Conservation (phyloP, 345 rosid species). For the Passiflora organensis region DNA sequence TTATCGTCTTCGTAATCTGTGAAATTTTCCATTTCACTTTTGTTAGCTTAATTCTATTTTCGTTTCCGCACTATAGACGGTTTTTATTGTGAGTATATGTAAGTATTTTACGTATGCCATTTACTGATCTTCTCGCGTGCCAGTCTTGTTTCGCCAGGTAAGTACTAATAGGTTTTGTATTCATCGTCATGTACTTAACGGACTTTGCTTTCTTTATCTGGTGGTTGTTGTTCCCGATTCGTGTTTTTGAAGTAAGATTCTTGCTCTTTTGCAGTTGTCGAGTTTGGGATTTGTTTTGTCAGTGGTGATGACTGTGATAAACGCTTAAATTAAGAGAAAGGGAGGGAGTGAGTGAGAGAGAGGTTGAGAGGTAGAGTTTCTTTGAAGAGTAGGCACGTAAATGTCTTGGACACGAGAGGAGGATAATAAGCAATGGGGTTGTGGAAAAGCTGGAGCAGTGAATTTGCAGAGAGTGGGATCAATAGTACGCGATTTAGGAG, state of each 20-base stretch:
- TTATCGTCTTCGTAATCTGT: not conserved
- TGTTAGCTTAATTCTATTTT: too few species aligned
- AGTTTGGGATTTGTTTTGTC: not conserved
- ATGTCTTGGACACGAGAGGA: constrained; percentile 57
- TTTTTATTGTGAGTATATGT: too few species aligned
- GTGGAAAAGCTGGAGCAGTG: constrained; percentile 51
- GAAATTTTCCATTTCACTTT: not conserved
- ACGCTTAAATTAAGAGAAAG: not conserved
- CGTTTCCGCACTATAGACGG: too few species aligned
- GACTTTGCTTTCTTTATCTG: too few species aligned
- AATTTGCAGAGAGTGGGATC: constrained; percentile 71
- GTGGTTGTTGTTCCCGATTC: too few species aligned
- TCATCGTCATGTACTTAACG: too few species aligned
- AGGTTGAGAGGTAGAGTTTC: constrained; percentile 8
- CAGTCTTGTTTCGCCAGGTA: too few species aligned
- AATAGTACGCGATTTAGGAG: constrained; percentile 71
- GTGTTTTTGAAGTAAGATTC: too few species aligned
- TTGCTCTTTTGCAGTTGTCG: not conserved
- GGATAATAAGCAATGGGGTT: constrained; percentile 57
- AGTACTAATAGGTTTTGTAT: too few species aligned
- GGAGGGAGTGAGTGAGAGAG: constrained; percentile 20
- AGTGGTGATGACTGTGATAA: not conserved
- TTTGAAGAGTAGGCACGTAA: constrained; percentile 24
- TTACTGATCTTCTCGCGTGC: too few species aligned
- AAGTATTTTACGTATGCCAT: too few species aligned